Evolutionary conservation across 2,329 filamentous ascomycete species (phyloP), one percentile per base, ranked within the genome.

Genomic region (Lasiodiplodia gonubiensis): DNA sequence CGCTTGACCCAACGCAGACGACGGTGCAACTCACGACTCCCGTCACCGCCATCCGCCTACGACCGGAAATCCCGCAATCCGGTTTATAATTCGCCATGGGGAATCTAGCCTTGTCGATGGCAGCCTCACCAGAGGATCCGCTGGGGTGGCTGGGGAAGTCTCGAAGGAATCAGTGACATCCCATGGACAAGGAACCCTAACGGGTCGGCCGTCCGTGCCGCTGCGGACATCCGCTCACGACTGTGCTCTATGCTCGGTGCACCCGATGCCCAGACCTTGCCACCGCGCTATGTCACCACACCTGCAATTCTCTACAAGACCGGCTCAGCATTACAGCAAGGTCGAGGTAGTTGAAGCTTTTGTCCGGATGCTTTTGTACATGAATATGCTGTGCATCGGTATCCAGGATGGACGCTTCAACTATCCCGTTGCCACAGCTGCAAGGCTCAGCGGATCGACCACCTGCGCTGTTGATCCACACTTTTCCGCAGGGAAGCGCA

Each of bases 31-130:
- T 23, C 55, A n/a, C 55, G 55, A 60, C 37, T 60, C 55, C 30
- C 55, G 37, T 60, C 37, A 39, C 55, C 46, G 59, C 59, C 59
- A 51, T 51, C 42, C n/a, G 59, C 46, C 59, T 37, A 27, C 30
- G n/a, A 52, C 46, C 59, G 30, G 51, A 25, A 8, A n/a, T 25
- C 46, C 37, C 25, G 18, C n/a, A 30, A 37, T 63, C 30, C 59
- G 30, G 12, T 35, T 39, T n/a, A 63, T 27, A 51, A 37, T 63
- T 51, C 18, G 30, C 37, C 21, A 51, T 51, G 27, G 46, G 23
- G 30, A 30, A 39, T 27, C 35, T 49, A 63, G 59, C 57, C 49
- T 61, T 48, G 48, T 49, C 25, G 57, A 61, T 12, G 39, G 27
- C 57, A 49, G 39, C 39, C 21, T 8, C 49, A 42, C 10, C 57